phyloP scores from a whole-genome alignment of 768 basidiomycete genomes.

The Tulasnella sp. region DNA sequence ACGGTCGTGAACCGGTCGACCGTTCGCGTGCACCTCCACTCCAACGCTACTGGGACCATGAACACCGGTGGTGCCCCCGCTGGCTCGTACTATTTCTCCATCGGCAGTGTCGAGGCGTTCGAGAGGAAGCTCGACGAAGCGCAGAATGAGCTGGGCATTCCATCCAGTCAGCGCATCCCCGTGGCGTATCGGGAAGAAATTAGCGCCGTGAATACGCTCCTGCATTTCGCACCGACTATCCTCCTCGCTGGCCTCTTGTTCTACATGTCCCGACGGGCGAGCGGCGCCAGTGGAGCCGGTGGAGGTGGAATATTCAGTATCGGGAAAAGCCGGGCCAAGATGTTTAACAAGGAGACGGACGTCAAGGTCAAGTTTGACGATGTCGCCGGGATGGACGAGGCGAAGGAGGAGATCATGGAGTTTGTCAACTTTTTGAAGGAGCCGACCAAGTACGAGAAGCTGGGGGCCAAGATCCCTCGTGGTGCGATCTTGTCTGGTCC shows the following conservation, averaged over 20 bases:
- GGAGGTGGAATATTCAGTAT: slow-evolving; percentile 91
- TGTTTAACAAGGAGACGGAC: slow-evolving; percentile 96
- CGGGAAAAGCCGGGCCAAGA: slow-evolving; percentile 85
- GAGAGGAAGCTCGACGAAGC: slow-evolving; percentile 92
- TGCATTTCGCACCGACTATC: slow-evolving; percentile 91
- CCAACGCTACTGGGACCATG: slow-evolving; percentile 70
- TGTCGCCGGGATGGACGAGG: slow-evolving; percentile 99
- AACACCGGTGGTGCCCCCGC: slow-evolving; percentile 34
- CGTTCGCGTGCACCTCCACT: slow-evolving; percentile 86
- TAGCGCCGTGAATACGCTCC: slow-evolving; percentile 61
- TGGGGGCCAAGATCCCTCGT: slow-evolving; percentile 95
- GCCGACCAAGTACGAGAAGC: slow-evolving; percentile 82
- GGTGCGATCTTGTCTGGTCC: slow-evolving; percentile 92
- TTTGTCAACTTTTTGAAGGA: slow-evolving; percentile 99
- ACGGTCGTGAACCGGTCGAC: slow-evolving; percentile 80
- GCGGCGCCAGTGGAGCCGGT: slow-evolving; percentile 44
- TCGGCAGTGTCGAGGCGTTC: slow-evolving; percentile 93
- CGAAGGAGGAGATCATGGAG: slow-evolving; percentile 99
- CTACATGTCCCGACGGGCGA: slow-evolving; percentile 69
- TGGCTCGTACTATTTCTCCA: slow-evolving; percentile 84
- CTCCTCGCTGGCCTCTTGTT: slow-evolving; percentile 82
- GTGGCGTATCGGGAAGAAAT: slow-evolving; percentile 96
- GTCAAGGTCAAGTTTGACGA: slow-evolving; percentile 90
- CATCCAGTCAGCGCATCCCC: slow-evolving; percentile 84
- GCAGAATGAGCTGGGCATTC: slow-evolving; percentile 83